phyloP scores from a whole-genome alignment of 352 stramenopile genomes.

The Pythium volutum region DNA sequence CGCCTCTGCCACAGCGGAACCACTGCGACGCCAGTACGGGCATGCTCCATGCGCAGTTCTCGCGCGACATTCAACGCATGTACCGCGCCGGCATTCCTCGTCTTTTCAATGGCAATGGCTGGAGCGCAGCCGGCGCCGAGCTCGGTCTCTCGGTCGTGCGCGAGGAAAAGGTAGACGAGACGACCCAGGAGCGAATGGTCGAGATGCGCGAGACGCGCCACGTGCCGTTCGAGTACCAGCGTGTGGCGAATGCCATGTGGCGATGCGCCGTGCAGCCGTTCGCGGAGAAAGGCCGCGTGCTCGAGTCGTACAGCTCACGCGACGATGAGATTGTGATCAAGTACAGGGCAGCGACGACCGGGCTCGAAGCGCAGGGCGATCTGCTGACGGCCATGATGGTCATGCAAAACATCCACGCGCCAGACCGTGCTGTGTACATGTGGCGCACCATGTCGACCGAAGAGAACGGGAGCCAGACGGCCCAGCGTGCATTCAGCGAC shows the following conservation, averaged over 20 bases:
- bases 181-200: neutral
- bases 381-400: slow-evolving; percentile 1
- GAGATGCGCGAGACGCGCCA: slow-evolving; percentile 9
- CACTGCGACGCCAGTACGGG: neutral
- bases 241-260: slow-evolving; percentile 11
- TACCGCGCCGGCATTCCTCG: neutral
- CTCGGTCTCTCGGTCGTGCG: neutral
- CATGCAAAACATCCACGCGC: slow-evolving; percentile 5
- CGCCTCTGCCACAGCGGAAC: neutral
- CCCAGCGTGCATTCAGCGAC: slow-evolving; percentile 11
- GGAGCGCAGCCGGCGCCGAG: neutral
- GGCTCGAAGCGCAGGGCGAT: neutral
- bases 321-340: slow-evolving; percentile 10
- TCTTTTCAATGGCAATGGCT: slow-evolving; percentile 3
- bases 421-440: slow-evolving; percentile 1
- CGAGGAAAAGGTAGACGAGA: neutral
- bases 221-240: slow-evolving; percentile 9
- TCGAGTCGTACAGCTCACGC: slow-evolving; percentile 8
- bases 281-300: neutral
- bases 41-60: slow-evolving; percentile 10
- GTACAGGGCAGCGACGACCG: neutral
- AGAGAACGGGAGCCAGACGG: neutral
- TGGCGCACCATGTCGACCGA: slow-evolving; percentile 8
- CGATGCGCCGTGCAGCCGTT: neutral
- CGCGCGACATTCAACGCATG: slow-evolving; percentile 13